Conservation (phyloP, 1,284 basidiomycete species). For the Pyrrhoderma lamaoense region DNA sequence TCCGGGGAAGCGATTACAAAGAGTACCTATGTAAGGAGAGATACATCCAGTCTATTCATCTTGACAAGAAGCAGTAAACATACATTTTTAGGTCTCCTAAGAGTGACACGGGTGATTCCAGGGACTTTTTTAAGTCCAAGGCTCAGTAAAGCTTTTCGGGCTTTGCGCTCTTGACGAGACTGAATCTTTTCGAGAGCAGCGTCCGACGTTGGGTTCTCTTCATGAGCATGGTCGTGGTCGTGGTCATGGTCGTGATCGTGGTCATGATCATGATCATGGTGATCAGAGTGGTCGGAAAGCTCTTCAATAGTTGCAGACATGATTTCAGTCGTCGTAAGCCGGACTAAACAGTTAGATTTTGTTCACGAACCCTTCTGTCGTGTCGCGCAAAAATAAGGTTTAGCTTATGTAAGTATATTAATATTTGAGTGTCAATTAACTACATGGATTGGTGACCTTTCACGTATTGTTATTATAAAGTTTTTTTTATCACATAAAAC, state of each 20-base stretch:
- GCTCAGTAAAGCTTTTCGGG: slow-evolving; percentile 79
- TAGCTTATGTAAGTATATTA: background rate
- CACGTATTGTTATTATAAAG: background rate
- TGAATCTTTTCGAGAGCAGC: slow-evolving; percentile 90
- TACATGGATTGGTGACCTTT: background rate
- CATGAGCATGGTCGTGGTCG: slow-evolving; percentile 49
- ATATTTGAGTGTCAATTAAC: background rate
- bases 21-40: slow-evolving; percentile 51
- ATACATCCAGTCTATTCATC: background rate
- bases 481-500: background rate
- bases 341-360: background rate
- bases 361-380: background rate
- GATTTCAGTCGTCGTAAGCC: slow-evolving; percentile 28
- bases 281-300: slow-evolving; percentile 69
- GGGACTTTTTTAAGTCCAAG: slow-evolving; percentile 89
- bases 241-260: slow-evolving; percentile 47
- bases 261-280: slow-evolving; percentile 41
- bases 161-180: slow-evolving; percentile 87
- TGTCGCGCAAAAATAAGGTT: background rate
- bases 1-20: slow-evolving; percentile 93
- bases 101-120: slow-evolving; percentile 91
- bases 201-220: slow-evolving; percentile 76
- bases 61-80: slow-evolving; percentile 25
- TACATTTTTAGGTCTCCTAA: slow-evolving; percentile 92
- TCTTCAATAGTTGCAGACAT: slow-evolving; percentile 83